These are phyloP conservation scores for Phytophthora cactorum DNA, from an alignment of 352 stramenopile genomes.

Conservation along the genomic window DNA sequence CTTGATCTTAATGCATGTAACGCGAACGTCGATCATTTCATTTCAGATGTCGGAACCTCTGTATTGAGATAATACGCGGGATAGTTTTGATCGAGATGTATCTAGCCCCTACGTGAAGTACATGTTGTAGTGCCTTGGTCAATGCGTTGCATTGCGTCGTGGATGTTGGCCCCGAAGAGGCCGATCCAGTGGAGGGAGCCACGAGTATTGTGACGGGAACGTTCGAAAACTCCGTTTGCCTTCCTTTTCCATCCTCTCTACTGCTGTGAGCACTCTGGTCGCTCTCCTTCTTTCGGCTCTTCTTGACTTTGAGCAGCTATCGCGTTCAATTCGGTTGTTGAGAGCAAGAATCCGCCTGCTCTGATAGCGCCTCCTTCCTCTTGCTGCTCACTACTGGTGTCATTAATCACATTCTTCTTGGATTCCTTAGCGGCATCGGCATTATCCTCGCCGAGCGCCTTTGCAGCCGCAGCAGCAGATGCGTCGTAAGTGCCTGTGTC, in stretches of 20 bases:
- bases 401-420: conserved; percentile 5
- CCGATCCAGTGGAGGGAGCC: too few species aligned
- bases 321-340: conserved; percentile 32
- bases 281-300: conserved; percentile 43
- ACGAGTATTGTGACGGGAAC: too few species aligned
- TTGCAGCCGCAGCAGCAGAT: conserved; percentile 37
- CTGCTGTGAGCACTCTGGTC: conserved; percentile 55
- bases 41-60: too few species aligned
- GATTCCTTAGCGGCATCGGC: conserved; percentile 7
- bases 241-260: conserved; percentile 21
- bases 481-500: conserved; percentile 33
- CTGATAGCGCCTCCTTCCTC: conserved; percentile 6
- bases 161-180: too few species aligned
- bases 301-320: conserved; percentile 30
- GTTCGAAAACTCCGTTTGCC: not conserved
- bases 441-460: conserved; percentile 23
- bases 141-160: too few species aligned
- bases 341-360: conserved; percentile 47
- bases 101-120: too few species aligned
- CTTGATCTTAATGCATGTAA: too few species aligned
- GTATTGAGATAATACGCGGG: too few species aligned
- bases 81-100: too few species aligned
- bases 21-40: too few species aligned
- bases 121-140: too few species aligned
- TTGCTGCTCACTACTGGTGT: not conserved